Evolutionary conservation across 1,139 yeast genomes (phyloP).

Genomic region (Scheffersomyces titani): DNA sequence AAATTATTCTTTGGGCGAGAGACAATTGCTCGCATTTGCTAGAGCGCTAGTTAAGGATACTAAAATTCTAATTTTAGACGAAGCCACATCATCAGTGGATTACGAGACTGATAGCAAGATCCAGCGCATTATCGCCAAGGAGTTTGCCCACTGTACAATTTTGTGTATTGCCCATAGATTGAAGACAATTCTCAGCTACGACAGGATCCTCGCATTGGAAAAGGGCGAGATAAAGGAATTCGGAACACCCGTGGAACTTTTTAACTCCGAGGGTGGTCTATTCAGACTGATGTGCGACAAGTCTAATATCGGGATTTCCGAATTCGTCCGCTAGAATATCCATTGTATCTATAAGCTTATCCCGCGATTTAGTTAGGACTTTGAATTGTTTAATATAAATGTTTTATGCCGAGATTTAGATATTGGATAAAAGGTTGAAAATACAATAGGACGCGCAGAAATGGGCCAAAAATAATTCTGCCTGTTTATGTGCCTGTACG

Average conservation of each 20-base stretch:
- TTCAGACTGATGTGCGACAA: conserved; percentile 39
- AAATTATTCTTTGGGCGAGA: conserved; percentile 76
- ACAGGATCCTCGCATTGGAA: conserved; percentile 62
- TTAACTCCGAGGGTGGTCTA: conserved; percentile 34
- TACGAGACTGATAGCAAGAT: conserved; percentile 71
- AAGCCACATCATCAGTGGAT: conserved; percentile 80
- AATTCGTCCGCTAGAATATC: background rate
- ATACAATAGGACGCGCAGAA: too few species aligned
- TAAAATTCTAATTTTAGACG: conserved; percentile 67
- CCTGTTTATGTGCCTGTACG: background rate
- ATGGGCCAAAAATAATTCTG: background rate
- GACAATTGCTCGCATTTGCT: conserved; percentile 71
- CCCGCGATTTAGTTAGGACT: conserved; percentile 4
- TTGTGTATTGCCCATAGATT: conserved; percentile 77
- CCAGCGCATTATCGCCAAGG: conserved; percentile 59
- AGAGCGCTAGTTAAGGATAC: conserved; percentile 72
- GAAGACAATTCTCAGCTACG: conserved; percentile 63
- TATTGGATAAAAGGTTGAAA: background rate
- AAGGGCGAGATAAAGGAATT: conserved; percentile 59
- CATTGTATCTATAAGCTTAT: background rate
- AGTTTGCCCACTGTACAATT: conserved; percentile 64
- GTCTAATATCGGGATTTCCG: conserved; percentile 19
- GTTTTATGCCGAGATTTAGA: background rate
- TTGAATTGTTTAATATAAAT: conserved; percentile 18
- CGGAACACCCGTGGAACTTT: conserved; percentile 53